Evolutionary conservation across 805 yeast genomes (phyloP).

Genomic region (Alloascoidea hylecoeti): DNA sequence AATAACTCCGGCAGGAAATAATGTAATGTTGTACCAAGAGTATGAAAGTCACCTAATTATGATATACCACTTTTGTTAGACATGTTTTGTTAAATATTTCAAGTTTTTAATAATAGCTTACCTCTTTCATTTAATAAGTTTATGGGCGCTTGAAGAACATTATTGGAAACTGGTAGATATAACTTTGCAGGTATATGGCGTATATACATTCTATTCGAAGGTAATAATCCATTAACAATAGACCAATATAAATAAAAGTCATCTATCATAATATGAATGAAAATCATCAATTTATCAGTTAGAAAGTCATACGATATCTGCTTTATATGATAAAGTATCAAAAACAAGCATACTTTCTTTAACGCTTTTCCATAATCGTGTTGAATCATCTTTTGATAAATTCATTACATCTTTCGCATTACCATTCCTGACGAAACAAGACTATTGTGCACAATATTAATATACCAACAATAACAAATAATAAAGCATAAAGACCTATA

Average conservation of each 20-base stretch:
- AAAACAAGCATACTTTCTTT: slow-evolving; percentile 9
- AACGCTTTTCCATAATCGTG: slow-evolving; percentile 41
- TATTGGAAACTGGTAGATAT: slow-evolving; percentile 20
- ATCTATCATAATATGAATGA: slow-evolving; percentile 4
- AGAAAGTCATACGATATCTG: not conserved
- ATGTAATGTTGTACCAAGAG: slow-evolving; percentile 26
- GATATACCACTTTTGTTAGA: not conserved
- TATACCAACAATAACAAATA: too few relatives aligned
- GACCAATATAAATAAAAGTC: slow-evolving; percentile 14
- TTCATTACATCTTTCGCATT: slow-evolving; percentile 73
- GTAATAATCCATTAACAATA: slow-evolving; percentile 11
- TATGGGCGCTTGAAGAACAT: slow-evolving; percentile 19
- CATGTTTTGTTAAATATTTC: not conserved
- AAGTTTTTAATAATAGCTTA: not conserved
- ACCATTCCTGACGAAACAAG: slow-evolving; percentile 63
- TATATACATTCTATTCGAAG: slow-evolving; percentile 8
- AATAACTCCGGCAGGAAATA: slow-evolving; percentile 30
- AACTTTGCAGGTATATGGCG: slow-evolving; percentile 17
- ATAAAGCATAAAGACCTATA: too few relatives aligned
- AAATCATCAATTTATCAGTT: not conserved
- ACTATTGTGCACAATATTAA: not conserved
- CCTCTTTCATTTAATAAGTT: slow-evolving; percentile 7
- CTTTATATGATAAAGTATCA: not conserved
- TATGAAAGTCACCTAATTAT: slow-evolving; percentile 9
- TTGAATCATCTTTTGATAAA: slow-evolving; percentile 48